Evolutionary conservation across 2,329 filamentous ascomycete species (phyloP).

Genomic region (Verticillium nubilum): DNA sequence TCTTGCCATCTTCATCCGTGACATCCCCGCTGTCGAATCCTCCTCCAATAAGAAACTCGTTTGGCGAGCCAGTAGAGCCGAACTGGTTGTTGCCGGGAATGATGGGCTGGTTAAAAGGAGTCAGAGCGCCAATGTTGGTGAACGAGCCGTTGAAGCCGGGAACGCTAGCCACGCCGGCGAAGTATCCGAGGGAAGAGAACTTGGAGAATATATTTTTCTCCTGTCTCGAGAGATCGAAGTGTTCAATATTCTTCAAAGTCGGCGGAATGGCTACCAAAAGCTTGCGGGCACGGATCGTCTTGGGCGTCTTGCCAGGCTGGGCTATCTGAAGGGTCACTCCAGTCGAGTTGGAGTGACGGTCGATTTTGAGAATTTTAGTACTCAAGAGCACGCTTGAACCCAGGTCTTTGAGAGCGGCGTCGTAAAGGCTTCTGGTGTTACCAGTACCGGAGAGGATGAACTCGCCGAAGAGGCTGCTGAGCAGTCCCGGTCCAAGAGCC

Average conservation of each 20-base stretch:
- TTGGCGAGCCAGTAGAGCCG: slow-evolving; percentile 2
- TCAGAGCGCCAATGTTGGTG: slow-evolving; percentile 13
- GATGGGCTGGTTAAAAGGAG: slow-evolving; percentile 9
- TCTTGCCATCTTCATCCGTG: slow-evolving; percentile 9
- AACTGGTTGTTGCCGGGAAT: slow-evolving; percentile 15
- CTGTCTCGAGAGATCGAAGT: slow-evolving; percentile 22
- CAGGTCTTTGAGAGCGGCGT: slow-evolving; percentile 18
- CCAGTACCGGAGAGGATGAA: slow-evolving; percentile 15
- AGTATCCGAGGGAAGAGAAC: slow-evolving; percentile 26
- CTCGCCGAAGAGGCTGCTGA: slow-evolving; percentile 11
- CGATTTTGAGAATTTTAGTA: slow-evolving; percentile 14
- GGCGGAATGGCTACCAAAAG: slow-evolving; percentile 31
- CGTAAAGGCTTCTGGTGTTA: slow-evolving; percentile 19
- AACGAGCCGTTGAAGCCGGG: slow-evolving; percentile 16
- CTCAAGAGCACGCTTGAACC: slow-evolving; percentile 20
- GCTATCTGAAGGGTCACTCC: slow-evolving; percentile 17
- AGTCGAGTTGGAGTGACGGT: slow-evolving; percentile 15
- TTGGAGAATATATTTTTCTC: slow-evolving; percentile 27
- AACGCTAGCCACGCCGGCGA: slow-evolving; percentile 23
- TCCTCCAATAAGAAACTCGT: slow-evolving; percentile 12
- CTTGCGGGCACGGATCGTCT: slow-evolving; percentile 10
- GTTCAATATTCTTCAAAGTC: slow-evolving; percentile 20
- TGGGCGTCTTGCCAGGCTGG: slow-evolving; percentile 1
- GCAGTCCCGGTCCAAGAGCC: slow-evolving; percentile 16
- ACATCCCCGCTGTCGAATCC: slow-evolving; percentile 8